Conservation (phyloP, 176 grass and related monocot species). For the Cenchrus americanus region DNA sequence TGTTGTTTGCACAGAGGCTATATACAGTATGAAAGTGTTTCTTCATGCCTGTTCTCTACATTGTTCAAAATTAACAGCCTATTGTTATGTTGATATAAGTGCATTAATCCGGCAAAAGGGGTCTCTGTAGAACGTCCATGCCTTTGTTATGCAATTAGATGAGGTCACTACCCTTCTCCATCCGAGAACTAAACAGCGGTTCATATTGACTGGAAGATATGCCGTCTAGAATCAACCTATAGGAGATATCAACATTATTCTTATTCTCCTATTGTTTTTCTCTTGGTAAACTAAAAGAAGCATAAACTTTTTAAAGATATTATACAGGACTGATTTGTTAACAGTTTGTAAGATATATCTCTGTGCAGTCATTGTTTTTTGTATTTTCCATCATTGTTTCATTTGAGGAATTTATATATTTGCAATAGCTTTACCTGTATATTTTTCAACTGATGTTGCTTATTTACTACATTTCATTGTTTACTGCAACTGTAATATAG, state of each 20-base stretch:
- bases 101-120: neutral
- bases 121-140: neutral
- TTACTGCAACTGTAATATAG: conserved; percentile 46
- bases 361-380: neutral
- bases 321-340: neutral
- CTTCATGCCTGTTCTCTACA: neutral
- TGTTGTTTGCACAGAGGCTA: neutral
- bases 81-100: neutral
- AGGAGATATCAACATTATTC: neutral
- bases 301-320: conserved; percentile 2
- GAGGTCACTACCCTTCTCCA: conserved; percentile 15
- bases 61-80: neutral
- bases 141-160: conserved; percentile 3
- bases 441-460: neutral
- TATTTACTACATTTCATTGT: conserved; percentile 11
- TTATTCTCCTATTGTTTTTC: neutral
- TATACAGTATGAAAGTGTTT: neutral
- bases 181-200: neutral
- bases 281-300: conserved; percentile 6
- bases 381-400: neutral
- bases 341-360: conserved; percentile 13
- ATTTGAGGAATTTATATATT: neutral
- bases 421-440: conserved; percentile 37
- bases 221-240: neutral
- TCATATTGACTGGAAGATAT: neutral